These are phyloP conservation scores for Backusella macrospora DNA, from an alignment of 192 early-diverging fungal genomes.

Conservation along the genomic window DNA sequence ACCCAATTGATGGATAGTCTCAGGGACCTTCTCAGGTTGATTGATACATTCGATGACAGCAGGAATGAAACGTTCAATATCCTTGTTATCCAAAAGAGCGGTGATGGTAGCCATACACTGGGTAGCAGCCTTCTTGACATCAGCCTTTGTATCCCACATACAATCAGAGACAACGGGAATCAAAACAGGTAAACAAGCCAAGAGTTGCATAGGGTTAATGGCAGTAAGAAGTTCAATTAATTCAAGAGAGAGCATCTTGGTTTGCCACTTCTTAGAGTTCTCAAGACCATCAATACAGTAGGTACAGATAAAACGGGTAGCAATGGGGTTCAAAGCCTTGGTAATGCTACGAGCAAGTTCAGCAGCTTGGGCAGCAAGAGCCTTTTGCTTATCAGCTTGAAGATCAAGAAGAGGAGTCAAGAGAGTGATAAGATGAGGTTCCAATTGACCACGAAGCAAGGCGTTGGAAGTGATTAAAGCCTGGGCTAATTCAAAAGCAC, in stretches of 20 bases:
- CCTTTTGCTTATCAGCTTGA: conserved; percentile 58
- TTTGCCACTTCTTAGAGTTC: conserved; percentile 80
- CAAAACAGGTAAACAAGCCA: conserved; percentile 57
- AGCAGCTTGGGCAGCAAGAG: conserved; percentile 41
- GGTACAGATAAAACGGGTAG: conserved; percentile 58
- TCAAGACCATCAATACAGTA: conserved; percentile 65
- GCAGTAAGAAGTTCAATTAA: conserved; percentile 49
- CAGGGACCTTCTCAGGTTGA: conserved; percentile 77
- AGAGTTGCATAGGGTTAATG: conserved; percentile 50
- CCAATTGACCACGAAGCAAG: conserved; percentile 59
- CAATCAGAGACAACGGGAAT: conserved; percentile 74
- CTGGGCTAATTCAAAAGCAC: conserved; percentile 14
- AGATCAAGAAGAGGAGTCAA: conserved; percentile 66
- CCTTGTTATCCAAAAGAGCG: conserved; percentile 76
- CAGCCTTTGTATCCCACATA: conserved; percentile 86
- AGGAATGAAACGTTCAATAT: conserved; percentile 77
- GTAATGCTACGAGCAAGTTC: conserved; percentile 45
- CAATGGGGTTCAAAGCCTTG: conserved; percentile 45
- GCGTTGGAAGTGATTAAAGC: conserved; percentile 46
- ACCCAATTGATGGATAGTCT: conserved; percentile 77
- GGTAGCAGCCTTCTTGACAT: conserved; percentile 66
- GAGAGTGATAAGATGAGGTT: conserved; percentile 70
- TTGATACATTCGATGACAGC: conserved; percentile 77
- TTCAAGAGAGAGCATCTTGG: conserved; percentile 62
- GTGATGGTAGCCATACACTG: conserved; percentile 67